Conservation (phyloP, 495 filamentous ascomycete species). For the Poronia punctata region DNA sequence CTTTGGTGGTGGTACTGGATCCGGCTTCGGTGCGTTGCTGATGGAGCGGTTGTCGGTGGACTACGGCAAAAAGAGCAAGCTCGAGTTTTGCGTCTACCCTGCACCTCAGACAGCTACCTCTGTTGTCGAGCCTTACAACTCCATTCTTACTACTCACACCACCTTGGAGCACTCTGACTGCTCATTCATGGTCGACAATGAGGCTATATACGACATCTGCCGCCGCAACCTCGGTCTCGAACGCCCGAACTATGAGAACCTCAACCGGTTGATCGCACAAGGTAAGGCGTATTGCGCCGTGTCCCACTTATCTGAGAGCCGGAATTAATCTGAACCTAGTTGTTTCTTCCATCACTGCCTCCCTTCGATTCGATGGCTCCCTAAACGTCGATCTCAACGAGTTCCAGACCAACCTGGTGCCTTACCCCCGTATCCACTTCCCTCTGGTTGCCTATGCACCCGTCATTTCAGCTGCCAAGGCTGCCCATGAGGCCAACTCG, state of each 20-base stretch:
- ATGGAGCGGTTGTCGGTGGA: conserved; percentile 97
- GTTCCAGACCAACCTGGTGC: conserved; percentile 99
- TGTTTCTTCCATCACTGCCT: conserved; percentile 96
- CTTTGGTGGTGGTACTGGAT: conserved; percentile 97
- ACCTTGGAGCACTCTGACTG: conserved; percentile 99
- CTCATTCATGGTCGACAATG: conserved; percentile 99
- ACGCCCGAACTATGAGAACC: conserved; percentile 94
- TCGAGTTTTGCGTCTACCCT: conserved; percentile 98
- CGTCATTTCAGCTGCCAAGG: conserved; percentile 87
- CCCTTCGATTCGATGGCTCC: conserved; percentile 95
- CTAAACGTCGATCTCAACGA: conserved; percentile 99
- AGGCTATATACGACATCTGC: conserved; percentile 99
- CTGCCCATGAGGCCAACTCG: conserved; percentile 89
- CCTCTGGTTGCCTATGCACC: conserved; percentile 94
- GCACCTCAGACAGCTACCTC: conserved; percentile 94
- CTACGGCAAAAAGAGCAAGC: conserved; percentile 99
- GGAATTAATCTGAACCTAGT: conserved; percentile 45
- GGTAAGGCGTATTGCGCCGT: conserved; percentile 46
- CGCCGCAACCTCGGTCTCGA: conserved; percentile 93
- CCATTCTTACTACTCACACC: conserved; percentile 96
- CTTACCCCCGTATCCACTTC: conserved; percentile 99
- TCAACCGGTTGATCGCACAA: conserved; percentile 97
- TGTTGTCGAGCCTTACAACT: conserved; percentile 99
- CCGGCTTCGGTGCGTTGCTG: conserved; percentile 93
- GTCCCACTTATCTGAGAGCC: background rate